phyloP scores from a whole-genome alignment of 371 early-diverging fungal species.

The Mucor velutinosus region DNA sequence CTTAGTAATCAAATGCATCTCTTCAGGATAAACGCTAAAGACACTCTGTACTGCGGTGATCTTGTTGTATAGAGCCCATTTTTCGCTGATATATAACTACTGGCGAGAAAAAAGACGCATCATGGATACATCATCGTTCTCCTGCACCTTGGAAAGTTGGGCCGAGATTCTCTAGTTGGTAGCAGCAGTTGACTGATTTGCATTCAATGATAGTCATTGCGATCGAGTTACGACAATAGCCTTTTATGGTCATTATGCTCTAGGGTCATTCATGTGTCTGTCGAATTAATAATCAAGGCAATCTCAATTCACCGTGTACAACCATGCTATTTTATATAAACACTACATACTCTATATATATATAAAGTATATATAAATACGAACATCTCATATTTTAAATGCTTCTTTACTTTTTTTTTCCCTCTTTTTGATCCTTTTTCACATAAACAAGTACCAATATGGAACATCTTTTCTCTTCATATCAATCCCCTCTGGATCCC shows the following conservation, averaged over 20 bases:
- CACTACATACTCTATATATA: background rate
- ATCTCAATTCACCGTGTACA: background rate
- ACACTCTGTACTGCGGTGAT: background rate
- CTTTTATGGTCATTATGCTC: background rate
- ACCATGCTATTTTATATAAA: background rate
- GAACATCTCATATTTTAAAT: background rate
- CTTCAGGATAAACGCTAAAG: background rate
- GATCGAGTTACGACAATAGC: constrained; percentile 1
- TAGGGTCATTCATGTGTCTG: background rate
- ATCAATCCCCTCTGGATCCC: constrained; percentile 6
- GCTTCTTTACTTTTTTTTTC: background rate
- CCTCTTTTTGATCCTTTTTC: background rate
- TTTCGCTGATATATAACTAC: background rate
- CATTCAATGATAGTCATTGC: background rate
- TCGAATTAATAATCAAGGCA: background rate
- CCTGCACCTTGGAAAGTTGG: background rate
- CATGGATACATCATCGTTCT: background rate
- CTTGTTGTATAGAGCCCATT: background rate
- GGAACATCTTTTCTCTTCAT: constrained; percentile 13
- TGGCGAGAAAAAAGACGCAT: background rate
- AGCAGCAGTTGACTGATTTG: too few relatives aligned
- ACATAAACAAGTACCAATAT: background rate
- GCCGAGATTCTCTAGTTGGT: background rate
- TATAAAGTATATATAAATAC: background rate
- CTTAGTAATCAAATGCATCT: background rate